Conservation (phyloP, 2,329 filamentous ascomycete species). For the Fusarium sulawesiense region DNA sequence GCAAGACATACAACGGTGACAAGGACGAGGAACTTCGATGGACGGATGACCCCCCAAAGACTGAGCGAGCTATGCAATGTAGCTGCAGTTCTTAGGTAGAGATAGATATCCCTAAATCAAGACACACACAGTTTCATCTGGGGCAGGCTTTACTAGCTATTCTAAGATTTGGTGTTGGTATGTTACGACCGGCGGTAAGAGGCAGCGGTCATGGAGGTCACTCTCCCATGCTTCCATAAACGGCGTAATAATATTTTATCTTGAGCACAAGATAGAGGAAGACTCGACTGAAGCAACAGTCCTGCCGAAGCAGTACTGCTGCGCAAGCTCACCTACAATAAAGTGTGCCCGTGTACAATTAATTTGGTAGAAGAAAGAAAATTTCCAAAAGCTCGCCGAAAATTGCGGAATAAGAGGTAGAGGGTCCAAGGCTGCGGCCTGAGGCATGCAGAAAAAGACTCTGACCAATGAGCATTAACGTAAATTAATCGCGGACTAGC, state of each 20-base stretch:
- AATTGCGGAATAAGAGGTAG: constrained; percentile 36
- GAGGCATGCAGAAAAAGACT: constrained; percentile 49
- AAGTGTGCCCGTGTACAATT: constrained; percentile 76
- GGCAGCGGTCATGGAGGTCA: constrained; percentile 69
- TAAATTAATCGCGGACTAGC: constrained; percentile 60
- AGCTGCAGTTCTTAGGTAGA: constrained; percentile 83
- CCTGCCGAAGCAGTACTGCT: constrained; percentile 52
- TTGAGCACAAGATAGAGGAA: constrained; percentile 80
- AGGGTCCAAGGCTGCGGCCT: constrained; percentile 46
- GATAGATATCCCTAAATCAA: constrained; percentile 1
- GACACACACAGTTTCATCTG: not conserved
- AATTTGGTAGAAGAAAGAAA: constrained; percentile 55
- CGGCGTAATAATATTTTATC: constrained; percentile 69
- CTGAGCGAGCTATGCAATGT: constrained; percentile 86
- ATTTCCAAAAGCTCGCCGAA: constrained; percentile 34
- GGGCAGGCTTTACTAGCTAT: constrained; percentile 23
- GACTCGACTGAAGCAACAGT: constrained; percentile 67
- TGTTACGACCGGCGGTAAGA: constrained; percentile 83
- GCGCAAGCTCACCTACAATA: constrained; percentile 78
- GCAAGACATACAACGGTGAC: constrained; percentile 66
- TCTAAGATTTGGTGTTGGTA: constrained; percentile 45
- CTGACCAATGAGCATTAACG: constrained; percentile 56
- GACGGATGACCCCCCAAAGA: constrained; percentile 84
- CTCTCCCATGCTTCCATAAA: constrained; percentile 79
- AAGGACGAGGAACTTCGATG: constrained; percentile 82